phyloP scores from a whole-genome alignment of 164 flowering plant species.

The Vitis riparia region DNA sequence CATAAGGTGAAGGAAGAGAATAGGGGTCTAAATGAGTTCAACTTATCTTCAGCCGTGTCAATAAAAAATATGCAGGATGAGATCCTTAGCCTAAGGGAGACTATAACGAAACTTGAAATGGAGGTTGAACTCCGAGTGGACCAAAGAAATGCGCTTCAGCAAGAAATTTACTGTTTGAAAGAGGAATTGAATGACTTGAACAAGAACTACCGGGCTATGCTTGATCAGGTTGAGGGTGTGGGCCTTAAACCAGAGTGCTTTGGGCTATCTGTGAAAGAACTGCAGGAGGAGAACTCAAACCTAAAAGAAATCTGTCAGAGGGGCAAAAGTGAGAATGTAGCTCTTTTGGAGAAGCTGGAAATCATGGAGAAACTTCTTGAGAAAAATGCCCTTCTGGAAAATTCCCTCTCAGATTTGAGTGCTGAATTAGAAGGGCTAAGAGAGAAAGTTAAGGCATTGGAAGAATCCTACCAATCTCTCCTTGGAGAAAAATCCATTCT shows the following conservation, averaged over 20 bases:
- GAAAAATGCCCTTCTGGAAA: constrained; percentile 57
- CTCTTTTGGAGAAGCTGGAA: constrained; percentile 50
- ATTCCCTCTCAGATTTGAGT: constrained; percentile 49
- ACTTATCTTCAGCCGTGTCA: constrained; percentile 44
- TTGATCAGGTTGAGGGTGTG: constrained; percentile 47
- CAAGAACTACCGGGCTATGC: constrained; percentile 31
- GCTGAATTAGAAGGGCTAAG: constrained; percentile 52
- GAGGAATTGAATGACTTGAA: constrained; percentile 54
- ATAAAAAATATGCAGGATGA: constrained; percentile 54
- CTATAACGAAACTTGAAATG: constrained; percentile 42
- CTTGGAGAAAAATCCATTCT: constrained; percentile 46
- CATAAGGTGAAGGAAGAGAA: constrained; percentile 46
- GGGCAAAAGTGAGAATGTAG: constrained; percentile 39
- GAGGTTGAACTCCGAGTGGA: constrained; percentile 59
- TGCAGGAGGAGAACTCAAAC: constrained; percentile 48
- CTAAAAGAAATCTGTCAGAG: constrained; percentile 31
- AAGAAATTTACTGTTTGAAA: constrained; percentile 61
- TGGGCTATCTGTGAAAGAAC: constrained; percentile 43
- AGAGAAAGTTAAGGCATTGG: constrained; percentile 47
- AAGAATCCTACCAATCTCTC: constrained; percentile 48
- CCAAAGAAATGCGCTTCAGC: constrained; percentile 61
- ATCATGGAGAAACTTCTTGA: constrained; percentile 53
- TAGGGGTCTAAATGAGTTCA: constrained; percentile 43
- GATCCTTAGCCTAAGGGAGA: constrained; percentile 40
- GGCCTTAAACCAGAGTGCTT: constrained; percentile 43